phyloP scores from a whole-genome alignment of 345 rosid genomes.

The Acer yangbiense region DNA sequence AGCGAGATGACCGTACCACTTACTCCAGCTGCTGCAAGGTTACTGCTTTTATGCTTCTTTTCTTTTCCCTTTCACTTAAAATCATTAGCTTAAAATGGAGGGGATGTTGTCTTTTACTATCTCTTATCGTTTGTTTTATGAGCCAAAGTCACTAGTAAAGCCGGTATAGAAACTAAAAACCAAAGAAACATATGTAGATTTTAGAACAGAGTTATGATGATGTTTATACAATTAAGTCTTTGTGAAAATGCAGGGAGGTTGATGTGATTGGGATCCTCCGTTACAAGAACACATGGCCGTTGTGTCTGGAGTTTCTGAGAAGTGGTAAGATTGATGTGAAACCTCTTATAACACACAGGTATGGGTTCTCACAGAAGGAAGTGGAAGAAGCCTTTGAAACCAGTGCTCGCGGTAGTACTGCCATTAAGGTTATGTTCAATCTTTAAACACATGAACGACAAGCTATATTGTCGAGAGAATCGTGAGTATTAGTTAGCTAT shows the following conservation, averaged over 20 bases:
- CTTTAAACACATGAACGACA: slow-evolving; percentile 32
- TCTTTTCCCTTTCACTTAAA: too few species aligned
- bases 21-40: slow-evolving; percentile 94
- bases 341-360: slow-evolving; percentile 88
- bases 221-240: not conserved
- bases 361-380: slow-evolving; percentile 78
- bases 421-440: slow-evolving; percentile 94
- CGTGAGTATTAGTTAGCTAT: not conserved
- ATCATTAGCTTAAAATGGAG: too few species aligned
- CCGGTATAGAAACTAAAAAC: not conserved
- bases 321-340: slow-evolving; percentile 86
- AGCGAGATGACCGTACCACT: slow-evolving; percentile 79
- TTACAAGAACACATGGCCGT: slow-evolving; percentile 89
- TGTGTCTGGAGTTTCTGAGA: slow-evolving; percentile 71
- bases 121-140: not conserved
- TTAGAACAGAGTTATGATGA: not conserved
- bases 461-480: not conserved
- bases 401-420: slow-evolving; percentile 78
- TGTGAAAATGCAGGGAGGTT: slow-evolving; percentile 59
- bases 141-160: not conserved
- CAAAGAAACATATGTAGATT: too few species aligned
- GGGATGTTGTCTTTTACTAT: too few species aligned
- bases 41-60: not conserved
- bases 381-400: slow-evolving; percentile 89
- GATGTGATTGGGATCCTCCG: slow-evolving; percentile 82